A percentile compares a stretch with the other conserved stretches of the same genome.
These are phyloP conservation scores for Aspergillus nomiae DNA, from an alignment of 2,329 filamentous ascomycete genomes.

Conservation along the genomic window DNA sequence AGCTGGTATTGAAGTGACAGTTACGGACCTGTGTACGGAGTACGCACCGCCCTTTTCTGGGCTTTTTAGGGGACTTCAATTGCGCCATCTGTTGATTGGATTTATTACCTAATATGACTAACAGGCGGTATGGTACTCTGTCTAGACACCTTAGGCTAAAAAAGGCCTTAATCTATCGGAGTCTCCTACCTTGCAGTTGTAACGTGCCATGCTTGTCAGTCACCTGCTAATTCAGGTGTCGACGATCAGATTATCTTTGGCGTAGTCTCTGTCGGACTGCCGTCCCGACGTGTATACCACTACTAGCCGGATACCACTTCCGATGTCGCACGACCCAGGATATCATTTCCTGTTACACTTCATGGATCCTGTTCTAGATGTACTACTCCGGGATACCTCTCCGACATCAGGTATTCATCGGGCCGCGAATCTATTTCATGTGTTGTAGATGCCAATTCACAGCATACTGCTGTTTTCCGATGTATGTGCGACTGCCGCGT, in stretches of 20 bases:
- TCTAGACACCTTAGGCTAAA: background rate
- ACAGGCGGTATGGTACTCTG: background rate
- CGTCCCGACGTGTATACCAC: background rate
- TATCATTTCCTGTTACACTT: background rate
- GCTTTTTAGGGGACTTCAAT: background rate
- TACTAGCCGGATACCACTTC: background rate
- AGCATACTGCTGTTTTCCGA: background rate
- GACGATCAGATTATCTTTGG: background rate
- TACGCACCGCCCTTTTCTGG: background rate
- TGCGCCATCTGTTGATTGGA: background rate
- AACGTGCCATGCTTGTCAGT: background rate
- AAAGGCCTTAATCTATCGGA: background rate
- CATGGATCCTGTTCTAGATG: background rate
- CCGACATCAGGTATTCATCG: background rate
- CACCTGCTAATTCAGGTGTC: background rate
- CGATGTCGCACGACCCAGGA: background rate
- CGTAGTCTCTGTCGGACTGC: background rate
- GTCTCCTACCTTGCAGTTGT: background rate
- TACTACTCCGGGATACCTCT: background rate
- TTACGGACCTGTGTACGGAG: too few species aligned
- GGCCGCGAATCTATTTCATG: background rate
- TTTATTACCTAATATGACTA: slow-evolving; percentile 4
- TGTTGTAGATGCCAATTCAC: background rate
- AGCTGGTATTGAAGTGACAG: background rate
- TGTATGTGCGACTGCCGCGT: background rate